Base-by-base conservation (phyloP, 2,329 filamentous ascomycete genomes). In the Beauveria caledonica region DNA sequence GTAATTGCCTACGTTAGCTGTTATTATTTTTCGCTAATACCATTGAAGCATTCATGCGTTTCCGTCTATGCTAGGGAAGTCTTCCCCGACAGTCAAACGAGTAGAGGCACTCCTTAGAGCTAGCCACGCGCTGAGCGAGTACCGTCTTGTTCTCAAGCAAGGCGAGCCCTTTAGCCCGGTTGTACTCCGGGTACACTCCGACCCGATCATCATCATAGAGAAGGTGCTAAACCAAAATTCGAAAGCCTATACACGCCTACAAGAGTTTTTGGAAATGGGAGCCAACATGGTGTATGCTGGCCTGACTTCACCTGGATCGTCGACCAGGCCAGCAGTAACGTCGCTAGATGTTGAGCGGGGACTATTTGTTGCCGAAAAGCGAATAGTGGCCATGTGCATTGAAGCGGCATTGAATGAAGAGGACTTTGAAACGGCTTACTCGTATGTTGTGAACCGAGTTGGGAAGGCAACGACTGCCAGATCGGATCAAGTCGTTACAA, bases 371-470 rank as follows among this genome's bases (percentile, higher is more conserved):
- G 81, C 84, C 4, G 84, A 87, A 68, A 84, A 82, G 52, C 83
- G 89, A 33, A 85, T 94, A 55, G 86, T 86, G 6, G 87, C 88
- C 62, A 90, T 93, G 87, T 91, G 89, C 64, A 85, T 93, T 45
- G 86, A 91, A 69, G 86, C 88, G 15, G 88, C 90, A 13, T 78
- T 94, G 1, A 78, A 80, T 10, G 89, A 92, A 68, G 86, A 92
- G 64, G 90, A 86, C 69, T 94, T 94, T 63, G 90, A 95, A 69
- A 94, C 90, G 0, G 90, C 90, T 11, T 94, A 93, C 70, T 92
- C 89, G 0, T 93, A 90, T 68, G 86, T 92, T 1, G 82, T 90
- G 51, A 91, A 86, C 68, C 83, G 87, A 23, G 77, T 94, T 0
- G 78, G 79, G 8, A 62, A 68, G 5, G 46, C 17, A 27, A 11